Evolutionary conservation across 2,329 filamentous ascomycete species (phyloP), one percentile per base, ranked within the genome.

Genomic region (Fusarium annulatum): DNA sequence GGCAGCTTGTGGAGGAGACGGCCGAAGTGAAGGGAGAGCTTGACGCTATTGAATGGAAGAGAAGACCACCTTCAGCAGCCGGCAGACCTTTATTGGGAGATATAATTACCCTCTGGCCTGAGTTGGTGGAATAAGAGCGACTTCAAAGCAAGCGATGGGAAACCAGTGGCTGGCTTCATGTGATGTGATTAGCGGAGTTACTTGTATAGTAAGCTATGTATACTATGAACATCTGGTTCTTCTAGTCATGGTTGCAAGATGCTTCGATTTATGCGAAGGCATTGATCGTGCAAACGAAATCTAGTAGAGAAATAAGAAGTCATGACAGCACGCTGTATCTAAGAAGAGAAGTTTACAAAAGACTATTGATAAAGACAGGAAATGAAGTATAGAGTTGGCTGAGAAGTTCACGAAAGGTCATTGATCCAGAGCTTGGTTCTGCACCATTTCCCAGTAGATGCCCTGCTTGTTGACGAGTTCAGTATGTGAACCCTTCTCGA

Each of bases 401-500:
- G n/a, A 26, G 28, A 30, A 28, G 1, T 14, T 28, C 8, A 34
- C 3, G 15, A 3, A 7, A 23, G 11, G 6, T 34, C 14, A 28
- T 39, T 60, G 65, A 48, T 77, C 69, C 30, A 77, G 30, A 12
- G 73, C 71, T 11, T 77, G 75, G 30, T 52, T 77, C 28, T 77
- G 67, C 12, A 76, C 76, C 76, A 77, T 77, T 41, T 78, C 68
- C 61, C 64, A 74, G 33, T 77, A 77, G 4, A 70, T 48, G 0
- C 76, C 76, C 10, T 63, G 68, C 12, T 62, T 72, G 14, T 57
- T 57, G 4, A 78, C 28, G 11, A 78, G 73, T 26, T 77, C 75
- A 4, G n/a, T 18, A 15, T 86, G 85, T 2, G 75, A 80, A 0
- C 85, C 85, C 60, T 78, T 78, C 68, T 86, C 84, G 2, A 84